These are phyloP conservation scores for Aspergillus pseudoviridinutans DNA, from an alignment of 2,329 filamentous ascomycete species.

Conservation along the genomic window DNA sequence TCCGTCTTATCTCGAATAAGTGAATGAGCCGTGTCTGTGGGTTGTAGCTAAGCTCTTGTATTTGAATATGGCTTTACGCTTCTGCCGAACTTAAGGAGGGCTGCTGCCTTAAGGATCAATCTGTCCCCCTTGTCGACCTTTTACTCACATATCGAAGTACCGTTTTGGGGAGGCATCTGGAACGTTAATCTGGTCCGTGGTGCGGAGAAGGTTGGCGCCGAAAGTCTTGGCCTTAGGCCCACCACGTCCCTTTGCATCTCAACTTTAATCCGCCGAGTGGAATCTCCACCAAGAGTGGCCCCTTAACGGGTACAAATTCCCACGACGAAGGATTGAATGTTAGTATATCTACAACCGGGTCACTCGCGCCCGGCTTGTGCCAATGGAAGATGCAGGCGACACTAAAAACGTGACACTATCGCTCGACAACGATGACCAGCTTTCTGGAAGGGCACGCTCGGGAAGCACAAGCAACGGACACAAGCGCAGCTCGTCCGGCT, in stretches of 20 bases:
- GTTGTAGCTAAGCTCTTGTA: background rate
- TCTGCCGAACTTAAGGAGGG: background rate
- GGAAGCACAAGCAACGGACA: slow-evolving; percentile 38
- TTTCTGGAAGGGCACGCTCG: slow-evolving; percentile 28
- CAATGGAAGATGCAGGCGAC: slow-evolving; percentile 36
- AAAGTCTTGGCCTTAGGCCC: background rate
- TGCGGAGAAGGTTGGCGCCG: background rate
- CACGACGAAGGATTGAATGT: slow-evolving; percentile 15
- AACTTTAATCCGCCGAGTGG: background rate
- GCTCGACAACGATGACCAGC: slow-evolving; percentile 19
- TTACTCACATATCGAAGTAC: background rate
- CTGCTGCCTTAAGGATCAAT: background rate
- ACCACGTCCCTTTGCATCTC: background rate
- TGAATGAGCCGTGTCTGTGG: background rate
- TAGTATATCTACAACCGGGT: slow-evolving; percentile 17
- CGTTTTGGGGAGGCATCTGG: background rate
- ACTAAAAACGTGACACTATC: slow-evolving; percentile 23
- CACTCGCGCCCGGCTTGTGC: slow-evolving; percentile 19
- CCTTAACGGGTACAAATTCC: slow-evolving; percentile 1
- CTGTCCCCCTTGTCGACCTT: background rate
- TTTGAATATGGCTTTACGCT: background rate
- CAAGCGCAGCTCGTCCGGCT: slow-evolving; percentile 57
- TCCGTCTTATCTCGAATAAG: background rate
- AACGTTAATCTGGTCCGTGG: background rate
- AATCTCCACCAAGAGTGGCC: background rate